Evolutionary conservation across 768 basidiomycete species (phyloP).

Genomic region (Fistulinella prunicolor): DNA sequence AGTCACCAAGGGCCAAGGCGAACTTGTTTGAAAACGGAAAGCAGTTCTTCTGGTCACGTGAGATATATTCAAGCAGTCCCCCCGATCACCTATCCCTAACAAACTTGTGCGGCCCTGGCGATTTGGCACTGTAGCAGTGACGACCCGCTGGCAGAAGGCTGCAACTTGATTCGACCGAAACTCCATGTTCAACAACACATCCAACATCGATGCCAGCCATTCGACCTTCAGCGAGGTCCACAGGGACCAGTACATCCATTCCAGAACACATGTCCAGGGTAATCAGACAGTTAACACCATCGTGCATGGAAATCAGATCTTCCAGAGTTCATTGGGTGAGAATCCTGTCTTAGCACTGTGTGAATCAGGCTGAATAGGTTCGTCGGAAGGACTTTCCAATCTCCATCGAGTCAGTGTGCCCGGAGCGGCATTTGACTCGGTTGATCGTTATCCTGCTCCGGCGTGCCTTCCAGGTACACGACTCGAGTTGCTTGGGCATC

Average conservation of each 20-base stretch:
- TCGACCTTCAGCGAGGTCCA: conserved; percentile 22
- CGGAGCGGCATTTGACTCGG: conserved; percentile 16
- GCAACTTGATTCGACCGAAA: background rate
- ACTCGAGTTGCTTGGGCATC: conserved; percentile 10
- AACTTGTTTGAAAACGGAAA: too few species aligned
- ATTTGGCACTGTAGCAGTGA: too few species aligned
- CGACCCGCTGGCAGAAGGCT: too few species aligned
- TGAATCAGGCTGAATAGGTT: background rate
- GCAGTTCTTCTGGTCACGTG: too few species aligned
- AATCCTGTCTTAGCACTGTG: background rate
- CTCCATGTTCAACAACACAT: conserved; percentile 19
- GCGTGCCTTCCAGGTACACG: conserved; percentile 20
- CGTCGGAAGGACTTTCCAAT: conserved; percentile 12
- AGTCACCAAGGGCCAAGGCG: too few species aligned
- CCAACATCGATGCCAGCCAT: too few species aligned
- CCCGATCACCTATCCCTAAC: too few species aligned
- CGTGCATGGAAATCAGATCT: conserved; percentile 20
- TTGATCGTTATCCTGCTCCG: conserved; percentile 19
- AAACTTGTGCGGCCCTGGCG: too few species aligned
- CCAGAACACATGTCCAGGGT: conserved; percentile 10
- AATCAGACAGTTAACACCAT: conserved; percentile 14
- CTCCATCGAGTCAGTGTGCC: conserved; percentile 11
- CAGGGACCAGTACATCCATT: conserved; percentile 12
- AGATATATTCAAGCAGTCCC: too few species aligned
- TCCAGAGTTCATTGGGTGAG: conserved; percentile 11